Evolutionary conservation across 2,329 filamentous ascomycete genomes (phyloP), one percentile per base, ranked within the genome.

Genomic region (Alternaria arbusti): DNA sequence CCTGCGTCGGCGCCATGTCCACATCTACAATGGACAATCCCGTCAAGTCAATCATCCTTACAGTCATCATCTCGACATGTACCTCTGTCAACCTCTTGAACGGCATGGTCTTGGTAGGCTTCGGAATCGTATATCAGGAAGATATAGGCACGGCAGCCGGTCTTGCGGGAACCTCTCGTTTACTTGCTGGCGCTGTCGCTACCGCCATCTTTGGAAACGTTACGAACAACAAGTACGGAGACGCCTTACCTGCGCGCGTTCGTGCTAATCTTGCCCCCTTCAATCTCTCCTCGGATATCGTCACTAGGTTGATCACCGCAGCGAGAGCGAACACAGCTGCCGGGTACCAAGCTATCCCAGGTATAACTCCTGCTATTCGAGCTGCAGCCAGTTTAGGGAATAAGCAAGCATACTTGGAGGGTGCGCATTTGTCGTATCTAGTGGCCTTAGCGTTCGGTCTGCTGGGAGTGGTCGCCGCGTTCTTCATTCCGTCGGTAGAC

Each of bases 391-490:
- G 51, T 6, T 46, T 74, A 9, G 72, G 65, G 3, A 74, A 77
- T 28, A 75, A 74, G 55, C 58, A 77, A 56, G 73, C 75, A 5
- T 76, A 77, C 57, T 59, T 77, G 0, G 56, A 68, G 8, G 75
- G 69, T 0, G 71, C 71, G 4, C 71, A 74, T 59, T 43, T 77
- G 20, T 64, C 63, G 4, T 78, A 77, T 57, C 62, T 74, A n/a
- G 75, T 77, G 13, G 75, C 74, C 4, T 54, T 78, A n/a, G 74
- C 73, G 5, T 78, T 78, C 55, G 75, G 75, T 6, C 46, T 73
- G 20, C 57, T 66, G 6, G 74, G 71, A 47, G 71, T 73, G 12
- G 64, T 76, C 32, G 69, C 72, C 2, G 73, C 74, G 0, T 71
- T 75, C 17, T 77, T 75, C 55, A 72, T 76, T 15, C 67, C 69